Base-by-base conservation (phyloP, 139 green algal genomes). In the Bryopsis sp. region DNA sequence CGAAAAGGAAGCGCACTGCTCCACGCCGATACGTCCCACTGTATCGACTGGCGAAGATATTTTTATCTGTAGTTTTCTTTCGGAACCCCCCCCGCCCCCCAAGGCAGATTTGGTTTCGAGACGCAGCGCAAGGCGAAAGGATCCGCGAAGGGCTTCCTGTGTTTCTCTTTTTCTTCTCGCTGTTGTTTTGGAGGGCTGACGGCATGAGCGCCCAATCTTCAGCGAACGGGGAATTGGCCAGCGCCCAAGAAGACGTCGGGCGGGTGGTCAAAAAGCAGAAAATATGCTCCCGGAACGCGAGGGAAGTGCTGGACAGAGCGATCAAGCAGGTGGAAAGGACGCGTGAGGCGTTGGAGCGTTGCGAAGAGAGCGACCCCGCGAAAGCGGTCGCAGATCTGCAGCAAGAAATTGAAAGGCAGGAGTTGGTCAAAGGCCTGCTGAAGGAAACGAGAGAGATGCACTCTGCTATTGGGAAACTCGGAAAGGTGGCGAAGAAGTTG, bases 401-500 rank as follows among this genome's bases (percentile, higher is more conserved):
- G 47, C 4, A 47, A 77, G 43, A 47, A 47, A 26, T 75, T 24
- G 37, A 76, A 37, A 28, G 71, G 28, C 35, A 73, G 6, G 73
- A 72, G 2, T 15, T 81, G 2, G 2, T 76, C 0, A 77, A 68
- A 43, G 61, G 80, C 35, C 43, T 90, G 7, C 78, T 80, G 28
- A 73, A 69, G 1, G 59, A 64, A 0, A 92, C 85, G 2, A 96
- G 93, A 69, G 88, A 95, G 6, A 71, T 96, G 29, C 85, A 96
- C 59, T 71, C 69, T 15, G 68, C 77, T 1, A 76, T 96, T 31
- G 72, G 68, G 46, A 90, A 85, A 71, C 79, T 94, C 1, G 83
- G 85, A 60, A 95, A 95, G 83, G 85, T 84, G 58, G 1, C 37
- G 2, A 72, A 37, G 15, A 15, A 32, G 24, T 6, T 32, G 24